These are phyloP conservation scores for Xylariaceae sp. DNA, from an alignment of 2,329 filamentous ascomycete genomes.

Conservation along the genomic window DNA sequence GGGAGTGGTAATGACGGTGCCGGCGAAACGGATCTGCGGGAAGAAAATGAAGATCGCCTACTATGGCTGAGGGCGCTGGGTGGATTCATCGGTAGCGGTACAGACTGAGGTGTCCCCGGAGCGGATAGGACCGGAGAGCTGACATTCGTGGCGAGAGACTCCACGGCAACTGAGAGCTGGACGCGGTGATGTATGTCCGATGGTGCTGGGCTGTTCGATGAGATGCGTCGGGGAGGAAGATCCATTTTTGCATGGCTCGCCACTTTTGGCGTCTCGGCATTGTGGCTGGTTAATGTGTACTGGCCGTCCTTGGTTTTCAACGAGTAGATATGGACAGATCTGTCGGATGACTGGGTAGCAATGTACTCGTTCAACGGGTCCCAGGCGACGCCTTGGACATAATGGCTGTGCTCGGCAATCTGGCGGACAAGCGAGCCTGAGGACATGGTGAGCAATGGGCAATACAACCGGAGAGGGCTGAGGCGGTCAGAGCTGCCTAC, in stretches of 20 bases:
- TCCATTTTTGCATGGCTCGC: slow-evolving; percentile 79
- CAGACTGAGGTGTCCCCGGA: slow-evolving; percentile 86
- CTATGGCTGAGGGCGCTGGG: slow-evolving; percentile 85
- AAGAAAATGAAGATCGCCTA: slow-evolving; percentile 88
- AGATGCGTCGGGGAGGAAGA: slow-evolving; percentile 83
- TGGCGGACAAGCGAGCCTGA: slow-evolving; percentile 30
- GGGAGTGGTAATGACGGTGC: slow-evolving; percentile 91
- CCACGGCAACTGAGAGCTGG: slow-evolving; percentile 55
- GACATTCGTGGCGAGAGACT: slow-evolving; percentile 50
- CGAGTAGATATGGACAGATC: slow-evolving; percentile 95
- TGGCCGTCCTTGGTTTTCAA: slow-evolving; percentile 95
- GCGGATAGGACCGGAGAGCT: slow-evolving; percentile 87
- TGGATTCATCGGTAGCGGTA: slow-evolving; percentile 92
- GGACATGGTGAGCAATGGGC: slow-evolving; percentile 7
- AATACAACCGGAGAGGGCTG: not conserved
- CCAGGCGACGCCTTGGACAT: slow-evolving; percentile 97
- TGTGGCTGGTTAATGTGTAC: slow-evolving; percentile 65
- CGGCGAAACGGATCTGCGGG: slow-evolving; percentile 82
- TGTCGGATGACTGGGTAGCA: slow-evolving; percentile 95
- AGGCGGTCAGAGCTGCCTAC: slow-evolving; percentile 25
- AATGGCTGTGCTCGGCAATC: slow-evolving; percentile 54
- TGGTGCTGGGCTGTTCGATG: slow-evolving; percentile 86
- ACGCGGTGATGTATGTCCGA: slow-evolving; percentile 70
- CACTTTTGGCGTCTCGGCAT: slow-evolving; percentile 70
- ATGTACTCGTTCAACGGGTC: slow-evolving; percentile 98